These are phyloP conservation scores for Aspergillus phoenicis DNA, from an alignment of 2,329 filamentous ascomycete species.

Conservation along the genomic window DNA sequence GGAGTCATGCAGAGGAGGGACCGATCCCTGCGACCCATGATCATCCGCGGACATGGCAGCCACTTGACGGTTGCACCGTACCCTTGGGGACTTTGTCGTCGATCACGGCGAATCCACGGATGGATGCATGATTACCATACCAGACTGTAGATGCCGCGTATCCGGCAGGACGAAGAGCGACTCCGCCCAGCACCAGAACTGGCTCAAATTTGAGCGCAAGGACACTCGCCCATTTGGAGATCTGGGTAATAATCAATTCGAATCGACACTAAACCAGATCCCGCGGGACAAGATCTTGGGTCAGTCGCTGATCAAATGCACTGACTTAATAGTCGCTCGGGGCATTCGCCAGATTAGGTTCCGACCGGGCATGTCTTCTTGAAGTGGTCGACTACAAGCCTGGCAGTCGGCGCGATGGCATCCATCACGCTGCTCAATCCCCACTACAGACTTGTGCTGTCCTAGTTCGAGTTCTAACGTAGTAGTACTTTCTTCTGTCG, in stretches of 20 bases:
- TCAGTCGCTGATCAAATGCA: neutral
- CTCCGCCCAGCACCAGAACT: neutral
- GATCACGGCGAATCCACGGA: neutral
- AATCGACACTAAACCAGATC: constrained; percentile 2
- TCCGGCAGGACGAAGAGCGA: neutral
- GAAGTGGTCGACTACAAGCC: neutral
- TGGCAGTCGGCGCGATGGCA: neutral
- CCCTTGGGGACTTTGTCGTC: constrained; percentile 1
- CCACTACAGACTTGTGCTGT: neutral
- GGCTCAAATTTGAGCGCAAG: neutral
- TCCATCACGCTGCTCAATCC: neutral
- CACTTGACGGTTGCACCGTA: constrained; percentile 4
- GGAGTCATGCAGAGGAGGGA: neutral
- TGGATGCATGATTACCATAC: neutral
- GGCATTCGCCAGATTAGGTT: neutral
- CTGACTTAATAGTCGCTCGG: neutral
- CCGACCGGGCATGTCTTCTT: neutral
- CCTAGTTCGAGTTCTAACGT: no score
- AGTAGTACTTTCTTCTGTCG: neutral
- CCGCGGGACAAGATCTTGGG: neutral
- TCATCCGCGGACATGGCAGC: constrained; percentile 1
- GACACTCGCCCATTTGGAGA: neutral
- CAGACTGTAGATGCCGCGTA: neutral
- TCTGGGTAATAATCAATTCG: constrained; percentile 1
- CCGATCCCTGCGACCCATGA: neutral